Evolutionary conservation across 257 asterid species (phyloP).

Genomic region (Scutellaria galericulata): DNA sequence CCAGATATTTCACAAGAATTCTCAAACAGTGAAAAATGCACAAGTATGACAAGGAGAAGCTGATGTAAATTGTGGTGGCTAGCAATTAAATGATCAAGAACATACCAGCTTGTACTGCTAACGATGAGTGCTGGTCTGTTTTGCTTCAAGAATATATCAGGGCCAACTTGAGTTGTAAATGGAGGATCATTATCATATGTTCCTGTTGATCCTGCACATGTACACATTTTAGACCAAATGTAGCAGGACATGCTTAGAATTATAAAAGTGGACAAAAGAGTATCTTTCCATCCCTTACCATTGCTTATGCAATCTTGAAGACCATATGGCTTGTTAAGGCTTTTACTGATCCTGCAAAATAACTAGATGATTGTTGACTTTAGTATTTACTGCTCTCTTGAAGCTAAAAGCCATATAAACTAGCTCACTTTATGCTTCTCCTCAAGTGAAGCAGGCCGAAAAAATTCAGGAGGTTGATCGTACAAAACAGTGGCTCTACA

Average conservation of each 20-base stretch:
- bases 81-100: conserved; percentile 30
- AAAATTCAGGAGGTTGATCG: conserved; percentile 97
- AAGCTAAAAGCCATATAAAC: conserved; percentile 33
- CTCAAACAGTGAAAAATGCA: neutral
- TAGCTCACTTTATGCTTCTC: conserved; percentile 81
- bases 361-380: conserved; percentile 56
- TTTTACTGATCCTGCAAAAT: conserved; percentile 76
- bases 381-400: conserved; percentile 34
- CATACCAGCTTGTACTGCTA: conserved; percentile 97
- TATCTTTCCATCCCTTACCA: conserved; percentile 52
- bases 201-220: conserved; percentile 47
- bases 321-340: conserved; percentile 61
- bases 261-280: conserved; percentile 23
- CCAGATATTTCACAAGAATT: neutral
- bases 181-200: conserved; percentile 50
- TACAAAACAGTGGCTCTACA: conserved; percentile 87
- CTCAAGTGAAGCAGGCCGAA: conserved; percentile 72
- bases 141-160: conserved; percentile 61
- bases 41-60: conserved; percentile 7
- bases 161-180: conserved; percentile 65
- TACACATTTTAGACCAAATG: conserved; percentile 19
- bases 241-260: conserved; percentile 19
- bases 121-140: conserved; percentile 91
- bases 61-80: conserved; percentile 4
- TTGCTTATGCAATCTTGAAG: conserved; percentile 73